A percentile compares a stretch with the other conserved stretches of the same genome.
Conservation (phyloP, 179 eudicot genomes). For the Sideroxylon spinosum region DNA sequence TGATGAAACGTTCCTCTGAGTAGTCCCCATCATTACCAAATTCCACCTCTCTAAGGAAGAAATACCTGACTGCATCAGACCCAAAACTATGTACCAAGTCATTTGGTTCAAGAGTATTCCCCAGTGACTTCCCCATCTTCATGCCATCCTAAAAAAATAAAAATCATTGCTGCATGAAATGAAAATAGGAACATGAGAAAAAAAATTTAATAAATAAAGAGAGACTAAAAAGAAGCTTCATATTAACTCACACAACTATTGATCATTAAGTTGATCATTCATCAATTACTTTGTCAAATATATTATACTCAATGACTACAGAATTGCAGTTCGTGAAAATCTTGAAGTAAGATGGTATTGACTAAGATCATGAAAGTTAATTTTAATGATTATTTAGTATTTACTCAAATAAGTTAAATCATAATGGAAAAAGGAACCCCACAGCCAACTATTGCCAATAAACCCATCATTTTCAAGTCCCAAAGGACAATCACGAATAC, state of each 20-base stretch:
- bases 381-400: not conserved
- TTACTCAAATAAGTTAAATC: not conserved
- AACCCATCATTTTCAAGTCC: not conserved
- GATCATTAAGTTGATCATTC: not conserved
- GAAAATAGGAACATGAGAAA: conserved; percentile 44
- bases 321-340: not conserved
- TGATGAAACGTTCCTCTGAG: conserved; percentile 93
- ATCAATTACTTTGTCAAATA: not conserved
- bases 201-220: conserved; percentile 11
- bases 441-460: not conserved
- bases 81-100: conserved; percentile 89
- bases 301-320: not conserved
- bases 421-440: not conserved
- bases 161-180: conserved; percentile 69
- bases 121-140: conserved; percentile 99
- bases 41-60: conserved; percentile 94
- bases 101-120: conserved; percentile 91
- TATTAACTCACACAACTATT: not conserved
- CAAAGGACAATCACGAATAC: not conserved
- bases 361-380: not conserved
- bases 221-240: not conserved
- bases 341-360: not conserved
- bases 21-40: conserved; percentile 96
- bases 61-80: conserved; percentile 93
- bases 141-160: conserved; percentile 91